These are phyloP conservation scores for Hypoxylon sp. DNA, from an alignment of 2,329 filamentous ascomycete species.

Conservation along the genomic window DNA sequence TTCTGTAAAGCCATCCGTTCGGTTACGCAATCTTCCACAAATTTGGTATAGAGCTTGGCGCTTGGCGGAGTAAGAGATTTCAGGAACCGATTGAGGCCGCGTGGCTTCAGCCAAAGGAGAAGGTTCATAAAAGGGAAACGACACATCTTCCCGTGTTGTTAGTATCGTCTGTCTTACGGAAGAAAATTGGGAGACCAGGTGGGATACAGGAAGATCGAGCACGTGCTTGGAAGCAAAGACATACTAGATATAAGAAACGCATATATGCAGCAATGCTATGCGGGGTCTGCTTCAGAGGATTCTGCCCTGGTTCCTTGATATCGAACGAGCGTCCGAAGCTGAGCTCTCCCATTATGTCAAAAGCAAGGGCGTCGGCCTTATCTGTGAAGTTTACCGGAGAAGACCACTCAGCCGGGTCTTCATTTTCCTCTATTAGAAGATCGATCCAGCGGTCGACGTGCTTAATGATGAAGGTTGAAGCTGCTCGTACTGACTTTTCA, in stretches of 20 bases:
- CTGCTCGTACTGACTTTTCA: background rate
- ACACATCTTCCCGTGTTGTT: slow-evolving; percentile 18
- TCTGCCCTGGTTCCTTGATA: slow-evolving; percentile 39
- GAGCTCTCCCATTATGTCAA: background rate
- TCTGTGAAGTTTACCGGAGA: background rate
- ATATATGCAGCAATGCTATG: slow-evolving; percentile 35
- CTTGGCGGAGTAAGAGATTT: slow-evolving; percentile 23
- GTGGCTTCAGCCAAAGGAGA: slow-evolving; percentile 39
- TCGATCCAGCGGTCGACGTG: background rate
- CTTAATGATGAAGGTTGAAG: background rate
- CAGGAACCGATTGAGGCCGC: slow-evolving; percentile 35
- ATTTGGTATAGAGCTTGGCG: slow-evolving; percentile 32
- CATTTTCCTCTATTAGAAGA: background rate
- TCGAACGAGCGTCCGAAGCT: background rate
- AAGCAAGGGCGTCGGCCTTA: background rate
- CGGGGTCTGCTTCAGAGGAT: slow-evolving; percentile 34
- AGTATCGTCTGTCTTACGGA: background rate
- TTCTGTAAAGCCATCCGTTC: slow-evolving; percentile 34
- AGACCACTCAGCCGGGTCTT: background rate
- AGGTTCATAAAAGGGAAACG: slow-evolving; percentile 24
- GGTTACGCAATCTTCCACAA: slow-evolving; percentile 37
- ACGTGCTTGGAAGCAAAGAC: background rate
- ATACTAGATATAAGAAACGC: slow-evolving; percentile 38
- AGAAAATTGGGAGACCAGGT: background rate
- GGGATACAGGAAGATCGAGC: background rate